Evolutionary conservation across 306 rosid species (phyloP), one percentile per base, ranked within the genome.

Genomic region (Biancaea sappan): DNA sequence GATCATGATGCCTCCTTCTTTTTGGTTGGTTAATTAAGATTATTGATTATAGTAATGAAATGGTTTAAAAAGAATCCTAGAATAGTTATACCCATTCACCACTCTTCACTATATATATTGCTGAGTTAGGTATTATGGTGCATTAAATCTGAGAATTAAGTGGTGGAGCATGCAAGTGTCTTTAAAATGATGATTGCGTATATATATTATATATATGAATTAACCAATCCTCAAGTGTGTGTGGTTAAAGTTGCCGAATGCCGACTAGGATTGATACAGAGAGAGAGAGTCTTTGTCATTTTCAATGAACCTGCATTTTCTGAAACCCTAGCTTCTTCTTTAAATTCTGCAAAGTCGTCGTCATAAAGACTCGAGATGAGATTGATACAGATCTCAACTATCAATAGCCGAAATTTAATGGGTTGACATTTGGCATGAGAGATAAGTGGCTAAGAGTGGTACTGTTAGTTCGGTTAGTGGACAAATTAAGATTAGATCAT

Each of bases 211-310:
- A n/a, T n/a, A 60, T 61, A 21, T 22, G 86, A 80, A 65, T 71
- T 65, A 59, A 61, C n/a, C 65, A 8, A 47, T 53, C 62, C 22
- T 38, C 19, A 19, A 57, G 15, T 64, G n/a, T 22, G 0, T 6
- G 69, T 44, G 51, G 52, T 62, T 52, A 69, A 69, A 24, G 69
- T n/a, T n/a, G n/a, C n/a, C n/a, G n/a, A n/a, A n/a, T n/a, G 26
- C 21, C 11, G 12, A 19, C 15, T 50, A 10, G n/a, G 2, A 26
- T 18, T 74, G 47, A 24, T 8, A 3, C 4, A 25, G 31, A 18
- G 0, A 40, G 46, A 40, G 35, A 9, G 8, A 46, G 4, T 53
- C 22, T 57, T 51, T 3, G 21, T 40, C 5, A 47, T 57, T 47
- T 70, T 46, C 65, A 57, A 26, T 16, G 25, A 75, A 48, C 50